A percentile compares a stretch with the other conserved stretches of the same genome.
These are phyloP conservation scores for carrot (Daucus carota) DNA, from an alignment of 129 eudicot genomes.

Conservation along the genomic window DNA sequence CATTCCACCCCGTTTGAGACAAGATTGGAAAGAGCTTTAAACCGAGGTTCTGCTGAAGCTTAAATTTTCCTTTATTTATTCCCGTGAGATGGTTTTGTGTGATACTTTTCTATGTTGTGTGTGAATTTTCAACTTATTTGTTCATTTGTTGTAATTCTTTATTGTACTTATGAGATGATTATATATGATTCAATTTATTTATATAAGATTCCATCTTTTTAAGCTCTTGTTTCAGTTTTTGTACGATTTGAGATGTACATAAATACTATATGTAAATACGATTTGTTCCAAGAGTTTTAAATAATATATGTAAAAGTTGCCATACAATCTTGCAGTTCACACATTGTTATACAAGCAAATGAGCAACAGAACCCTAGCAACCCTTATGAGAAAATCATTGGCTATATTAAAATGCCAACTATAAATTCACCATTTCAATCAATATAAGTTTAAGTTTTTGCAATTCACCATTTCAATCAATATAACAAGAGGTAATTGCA, in stretches of 20 bases:
- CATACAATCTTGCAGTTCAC: background rate
- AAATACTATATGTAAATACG: too few relatives aligned
- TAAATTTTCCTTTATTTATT: background rate
- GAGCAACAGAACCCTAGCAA: too few relatives aligned
- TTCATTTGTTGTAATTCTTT: slow-evolving; percentile 3
- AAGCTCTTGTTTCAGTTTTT: background rate
- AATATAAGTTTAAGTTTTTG: too few relatives aligned
- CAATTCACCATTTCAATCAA: background rate
- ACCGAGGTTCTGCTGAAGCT: slow-evolving; percentile 9
- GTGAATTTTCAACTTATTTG: background rate
- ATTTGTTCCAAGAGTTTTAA: too few relatives aligned
- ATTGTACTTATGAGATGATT: background rate
- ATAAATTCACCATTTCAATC: background rate
- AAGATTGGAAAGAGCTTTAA: slow-evolving; percentile 60
- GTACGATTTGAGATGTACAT: background rate
- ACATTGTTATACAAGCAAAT: too few relatives aligned
- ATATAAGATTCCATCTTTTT: background rate
- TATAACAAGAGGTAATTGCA: too few relatives aligned
- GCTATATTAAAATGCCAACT: too few relatives aligned
- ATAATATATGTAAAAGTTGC: background rate
- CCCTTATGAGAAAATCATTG: too few relatives aligned
- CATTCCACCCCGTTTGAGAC: slow-evolving; percentile 78
- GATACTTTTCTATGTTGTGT: background rate
- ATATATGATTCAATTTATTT: slow-evolving; percentile 1
- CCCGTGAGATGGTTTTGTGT: slow-evolving; percentile 4